Percentiles rank a stretch among this genome's conserved stretches.
Evolutionary conservation across 1,284 basidiomycete species (phyloP).

Genomic region (Phylloboletellus chloephorus): DNA sequence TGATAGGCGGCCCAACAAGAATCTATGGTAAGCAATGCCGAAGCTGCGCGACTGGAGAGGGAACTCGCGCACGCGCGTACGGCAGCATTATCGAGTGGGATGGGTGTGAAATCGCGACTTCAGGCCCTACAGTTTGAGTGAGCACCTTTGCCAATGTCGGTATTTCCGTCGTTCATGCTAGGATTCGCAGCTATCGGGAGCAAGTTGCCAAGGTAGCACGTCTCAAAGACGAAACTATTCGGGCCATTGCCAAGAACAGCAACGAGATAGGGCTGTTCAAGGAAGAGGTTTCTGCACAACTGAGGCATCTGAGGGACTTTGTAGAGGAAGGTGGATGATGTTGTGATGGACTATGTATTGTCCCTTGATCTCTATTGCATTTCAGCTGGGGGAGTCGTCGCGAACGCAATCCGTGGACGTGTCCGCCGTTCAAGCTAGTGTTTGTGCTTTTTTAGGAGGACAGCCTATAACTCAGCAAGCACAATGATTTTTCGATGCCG

Average conservation of each 20-base stretch:
- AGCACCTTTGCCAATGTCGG: conserved; percentile 12
- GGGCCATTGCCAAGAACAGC: conserved; percentile 75
- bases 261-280: conserved; percentile 76
- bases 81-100: conserved; percentile 69
- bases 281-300: conserved; percentile 62
- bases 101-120: conserved; percentile 71
- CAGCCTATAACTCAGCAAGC: no score
- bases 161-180: conserved; percentile 5
- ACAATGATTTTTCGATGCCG: no score
- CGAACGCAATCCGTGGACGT: background rate
- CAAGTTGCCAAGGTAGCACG: conserved; percentile 67
- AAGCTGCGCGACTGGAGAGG: conserved; percentile 58
- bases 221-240: conserved; percentile 68
- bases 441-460: no score
- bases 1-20: conserved; percentile 69
- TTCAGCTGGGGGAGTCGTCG: background rate
- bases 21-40: conserved; percentile 53
- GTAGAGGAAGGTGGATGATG: conserved; percentile 47
- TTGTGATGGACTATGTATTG: background rate
- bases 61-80: conserved; percentile 66
- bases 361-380: conserved; percentile 1
- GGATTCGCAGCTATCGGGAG: conserved; percentile 56
- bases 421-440: background rate
- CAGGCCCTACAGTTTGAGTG: conserved; percentile 62
- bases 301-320: conserved; percentile 60